A percentile compares a stretch with the other conserved stretches of the same genome.
These are phyloP conservation scores for Paracamarosporium sp. DNA, from an alignment of 2,329 filamentous ascomycete species.

Conservation along the genomic window DNA sequence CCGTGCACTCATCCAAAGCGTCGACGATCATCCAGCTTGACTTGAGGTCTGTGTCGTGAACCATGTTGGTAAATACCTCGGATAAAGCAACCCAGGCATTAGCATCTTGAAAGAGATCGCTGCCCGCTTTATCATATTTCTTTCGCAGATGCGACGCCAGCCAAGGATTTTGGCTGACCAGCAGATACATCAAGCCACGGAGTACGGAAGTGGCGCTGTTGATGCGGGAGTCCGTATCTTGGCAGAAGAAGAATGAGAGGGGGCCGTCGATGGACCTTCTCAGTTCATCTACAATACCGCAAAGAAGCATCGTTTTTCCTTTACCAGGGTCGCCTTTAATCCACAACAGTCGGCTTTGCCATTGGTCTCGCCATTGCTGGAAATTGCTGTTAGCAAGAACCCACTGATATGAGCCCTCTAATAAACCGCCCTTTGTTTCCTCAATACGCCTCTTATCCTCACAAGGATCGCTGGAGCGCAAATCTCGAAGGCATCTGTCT, in stretches of 20 bases:
- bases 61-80: background rate
- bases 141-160: background rate
- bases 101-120: background rate
- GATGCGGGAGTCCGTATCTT: background rate
- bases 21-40: background rate
- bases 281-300: background rate
- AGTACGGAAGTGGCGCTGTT: background rate
- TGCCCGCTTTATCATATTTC: background rate
- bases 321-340: background rate
- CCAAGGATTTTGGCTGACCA: background rate
- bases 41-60: background rate
- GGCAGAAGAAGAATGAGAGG: background rate
- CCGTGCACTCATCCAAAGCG: background rate
- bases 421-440: background rate
- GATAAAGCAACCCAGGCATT: background rate
- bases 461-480: background rate
- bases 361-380: background rate
- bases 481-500: background rate
- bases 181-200: background rate
- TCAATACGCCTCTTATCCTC: background rate
- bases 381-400: background rate
- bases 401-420: background rate
- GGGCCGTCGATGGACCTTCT: background rate
- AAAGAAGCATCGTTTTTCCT: background rate
- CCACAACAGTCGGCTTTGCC: background rate